Conservation (phyloP, 2,329 filamentous ascomycete genomes). For the Ploettnerulaceae sp. region DNA sequence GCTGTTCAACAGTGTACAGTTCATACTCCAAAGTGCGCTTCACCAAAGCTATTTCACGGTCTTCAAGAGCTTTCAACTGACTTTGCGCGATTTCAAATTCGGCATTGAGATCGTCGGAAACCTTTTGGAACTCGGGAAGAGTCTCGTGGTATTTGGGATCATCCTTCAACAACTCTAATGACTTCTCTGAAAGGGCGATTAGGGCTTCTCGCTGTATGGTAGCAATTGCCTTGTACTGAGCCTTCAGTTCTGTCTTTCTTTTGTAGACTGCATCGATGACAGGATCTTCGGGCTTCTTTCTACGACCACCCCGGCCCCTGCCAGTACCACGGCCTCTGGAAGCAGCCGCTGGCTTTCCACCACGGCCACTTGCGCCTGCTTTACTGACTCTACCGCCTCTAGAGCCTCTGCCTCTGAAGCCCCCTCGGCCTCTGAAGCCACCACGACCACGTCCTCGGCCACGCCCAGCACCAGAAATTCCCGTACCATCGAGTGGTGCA, state of each 20-base stretch:
- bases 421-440: conserved; percentile 13
- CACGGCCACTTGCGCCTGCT: conserved; percentile 10
- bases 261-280: conserved; percentile 30
- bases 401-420: conserved; percentile 18
- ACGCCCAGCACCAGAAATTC: conserved; percentile 19
- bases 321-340: conserved; percentile 18
- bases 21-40: conserved; percentile 11
- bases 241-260: conserved; percentile 27
- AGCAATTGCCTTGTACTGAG: conserved; percentile 28
- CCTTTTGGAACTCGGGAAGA: conserved; percentile 28
- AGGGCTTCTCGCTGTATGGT: conserved; percentile 25
- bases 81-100: conserved; percentile 13
- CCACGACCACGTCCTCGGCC: conserved; percentile 24
- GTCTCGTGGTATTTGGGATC: conserved; percentile 28
- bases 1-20: conserved; percentile 15
- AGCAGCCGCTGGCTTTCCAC: conserved; percentile 1
- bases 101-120: conserved; percentile 21
- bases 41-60: conserved; percentile 1
- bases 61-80: not conserved
- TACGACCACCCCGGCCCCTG: conserved; percentile 22
- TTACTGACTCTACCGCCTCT: conserved; percentile 14
- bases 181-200: conserved; percentile 28
- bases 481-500: conserved; percentile 3
- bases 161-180: conserved; percentile 21
- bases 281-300: conserved; percentile 28